Base-by-base conservation (phyloP, 768 basidiomycete species). In the Tulasnella sp. region DNA sequence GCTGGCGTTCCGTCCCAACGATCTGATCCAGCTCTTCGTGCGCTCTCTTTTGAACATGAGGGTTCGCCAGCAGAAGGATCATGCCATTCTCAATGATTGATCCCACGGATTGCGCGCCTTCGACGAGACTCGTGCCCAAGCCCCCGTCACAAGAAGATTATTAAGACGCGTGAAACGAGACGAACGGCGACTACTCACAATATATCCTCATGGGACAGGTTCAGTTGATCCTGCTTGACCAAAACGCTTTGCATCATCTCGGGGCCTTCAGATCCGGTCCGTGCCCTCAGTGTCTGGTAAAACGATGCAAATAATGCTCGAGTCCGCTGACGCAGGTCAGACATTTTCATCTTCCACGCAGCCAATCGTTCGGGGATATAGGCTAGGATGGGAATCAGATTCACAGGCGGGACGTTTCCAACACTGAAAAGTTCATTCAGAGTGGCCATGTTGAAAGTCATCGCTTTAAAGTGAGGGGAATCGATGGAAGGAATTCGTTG, bases 11-110 rank as follows among this genome's bases (percentile, higher is more conserved):
- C 4, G 60, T 63, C 0, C 72, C 74, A 56, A 76, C 67, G 3
- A 77, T 72, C 1, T 71, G 56, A 61, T 78, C 78, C 3, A 83
- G 71, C 64, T 83, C 82, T 17, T 70, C 73, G 58, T 80, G 80
- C 0, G 78, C 78, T 62, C 75, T 77, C 63, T 69, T 73, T 66
- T 78, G 76, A 7, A 81, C 77, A 3, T 79, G 77, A 71, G 69
- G 64, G 60, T 66, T 64, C 21, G 41, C 21, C 8, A 63, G 44
- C 8, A 77, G 51, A 3, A 61, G 60, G 3, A 61, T 52, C 23
- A 56, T 26, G n/a, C 21, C 15, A 23, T 56, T 56, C 30, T 56
- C 41, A 7, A 56, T 34, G 29, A 15, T 38, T 7, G 7, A 5
- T 7, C 34, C 34, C 5, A 38, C 34, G 7, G 15, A 29, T 26